Evolutionary conservation across 257 asterid species (phyloP).

Genomic region (Oldenlandia corymbosa): DNA sequence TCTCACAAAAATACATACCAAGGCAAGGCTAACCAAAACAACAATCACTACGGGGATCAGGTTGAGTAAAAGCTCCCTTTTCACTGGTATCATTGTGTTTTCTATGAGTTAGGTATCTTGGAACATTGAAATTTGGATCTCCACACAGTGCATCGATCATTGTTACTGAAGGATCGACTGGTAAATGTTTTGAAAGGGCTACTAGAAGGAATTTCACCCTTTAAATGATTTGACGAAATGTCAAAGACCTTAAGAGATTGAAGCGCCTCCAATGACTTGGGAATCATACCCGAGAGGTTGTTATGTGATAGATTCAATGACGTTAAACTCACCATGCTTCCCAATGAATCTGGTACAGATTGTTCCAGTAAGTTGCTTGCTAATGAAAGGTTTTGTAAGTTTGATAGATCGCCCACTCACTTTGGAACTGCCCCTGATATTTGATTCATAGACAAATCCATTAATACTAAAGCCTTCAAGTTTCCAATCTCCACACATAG

Average conservation of each 20-base stretch:
- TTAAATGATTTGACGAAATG: background rate
- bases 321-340: background rate
- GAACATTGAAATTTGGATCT: slow-evolving; percentile 1
- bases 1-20: background rate
- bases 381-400: background rate
- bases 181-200: background rate
- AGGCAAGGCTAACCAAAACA: background rate
- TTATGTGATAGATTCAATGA: background rate
- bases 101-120: background rate
- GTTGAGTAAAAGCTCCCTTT: background rate
- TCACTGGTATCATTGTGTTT: background rate
- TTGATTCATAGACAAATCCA: slow-evolving; percentile 9
- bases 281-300: background rate
- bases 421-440: slow-evolving; percentile 4
- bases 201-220: background rate
- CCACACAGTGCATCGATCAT: slow-evolving; percentile 26
- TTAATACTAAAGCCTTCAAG: background rate
- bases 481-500: background rate
- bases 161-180: slow-evolving; percentile 1
- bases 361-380: background rate
- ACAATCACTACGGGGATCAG: background rate
- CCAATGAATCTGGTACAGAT: slow-evolving; percentile 2
- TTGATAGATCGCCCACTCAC: background rate
- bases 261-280: slow-evolving; percentile 14
- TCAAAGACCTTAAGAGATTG: background rate